Percentiles rank a stretch among this genome's conserved stretches.
Evolutionary conservation across 1,139 yeast genomes (phyloP).

Genomic region (Groenewaldozyma sp.): DNA sequence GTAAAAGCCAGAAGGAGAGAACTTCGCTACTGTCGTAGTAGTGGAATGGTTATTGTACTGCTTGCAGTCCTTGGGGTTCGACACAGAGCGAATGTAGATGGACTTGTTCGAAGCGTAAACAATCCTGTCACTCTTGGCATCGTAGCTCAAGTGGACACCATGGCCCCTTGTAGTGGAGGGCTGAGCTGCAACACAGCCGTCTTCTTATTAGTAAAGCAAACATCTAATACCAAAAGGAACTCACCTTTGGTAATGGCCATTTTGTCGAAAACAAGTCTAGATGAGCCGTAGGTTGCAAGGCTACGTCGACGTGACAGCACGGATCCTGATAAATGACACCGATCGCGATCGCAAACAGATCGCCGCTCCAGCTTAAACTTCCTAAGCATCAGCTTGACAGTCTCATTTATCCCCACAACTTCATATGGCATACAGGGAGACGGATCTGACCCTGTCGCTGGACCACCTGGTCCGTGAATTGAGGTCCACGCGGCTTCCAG

Average conservation of each 20-base stretch:
- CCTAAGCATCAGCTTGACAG: no score
- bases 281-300: no score
- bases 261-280: no score
- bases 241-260: slow-evolving; percentile 2
- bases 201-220: slow-evolving; percentile 9
- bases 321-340: no score
- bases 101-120: slow-evolving; percentile 81
- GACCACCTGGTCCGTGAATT: slow-evolving; percentile 9
- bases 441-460: slow-evolving; percentile 1
- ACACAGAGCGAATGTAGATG: slow-evolving; percentile 59
- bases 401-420: no score
- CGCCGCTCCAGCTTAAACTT: no score
- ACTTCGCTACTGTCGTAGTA: slow-evolving; percentile 71
- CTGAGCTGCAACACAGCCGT: slow-evolving; percentile 50
- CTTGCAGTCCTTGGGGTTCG: slow-evolving; percentile 38
- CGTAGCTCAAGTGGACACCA: slow-evolving; percentile 67
- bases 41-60: slow-evolving; percentile 69
- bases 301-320: no score
- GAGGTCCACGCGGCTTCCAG: not conserved
- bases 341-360: no score
- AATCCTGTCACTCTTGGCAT: slow-evolving; percentile 53
- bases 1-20: slow-evolving; percentile 84
- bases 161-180: slow-evolving; percentile 69
- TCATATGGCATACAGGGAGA: not conserved
- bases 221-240: not conserved